Percentiles rank a stretch among this genome's conserved stretches.
Conservation (phyloP, 768 basidiomycete species). For the Macrolepiota dolichaula region DNA sequence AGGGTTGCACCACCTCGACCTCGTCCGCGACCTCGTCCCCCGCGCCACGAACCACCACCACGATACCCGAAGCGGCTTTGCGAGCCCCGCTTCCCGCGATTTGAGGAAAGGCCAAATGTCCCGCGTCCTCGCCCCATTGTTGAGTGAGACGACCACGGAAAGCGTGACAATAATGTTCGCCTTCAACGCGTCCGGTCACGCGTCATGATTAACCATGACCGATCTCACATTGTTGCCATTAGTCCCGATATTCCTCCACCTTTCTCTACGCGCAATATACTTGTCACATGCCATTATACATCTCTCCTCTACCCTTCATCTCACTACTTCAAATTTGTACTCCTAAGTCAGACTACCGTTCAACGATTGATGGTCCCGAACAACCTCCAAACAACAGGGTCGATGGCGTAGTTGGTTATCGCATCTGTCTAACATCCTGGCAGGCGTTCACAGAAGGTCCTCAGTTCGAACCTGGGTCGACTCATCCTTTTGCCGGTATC, state of each 20-base stretch:
- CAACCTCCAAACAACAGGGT: slow-evolving; percentile 21
- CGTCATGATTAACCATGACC: neutral
- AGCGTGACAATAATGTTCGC: neutral
- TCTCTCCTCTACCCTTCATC: too few species aligned
- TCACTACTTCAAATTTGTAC: too few species aligned
- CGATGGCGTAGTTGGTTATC: slow-evolving; percentile 83
- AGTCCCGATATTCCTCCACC: too few species aligned
- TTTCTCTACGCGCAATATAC: too few species aligned
- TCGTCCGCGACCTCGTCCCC: slow-evolving; percentile 55
- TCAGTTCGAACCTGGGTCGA: slow-evolving; percentile 14
- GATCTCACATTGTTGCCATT: neutral
- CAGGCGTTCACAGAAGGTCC: slow-evolving; percentile 13
- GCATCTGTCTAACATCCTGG: slow-evolving; percentile 68
- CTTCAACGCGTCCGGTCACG: slow-evolving; percentile 2
- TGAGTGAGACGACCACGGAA: neutral
- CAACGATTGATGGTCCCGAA: too few species aligned
- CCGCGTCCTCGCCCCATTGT: slow-evolving; percentile 53
- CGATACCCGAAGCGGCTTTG: slow-evolving; percentile 41
- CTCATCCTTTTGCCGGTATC: neutral
- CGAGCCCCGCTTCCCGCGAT: slow-evolving; percentile 39
- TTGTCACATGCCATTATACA: too few species aligned
- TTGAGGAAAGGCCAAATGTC: slow-evolving; percentile 54
- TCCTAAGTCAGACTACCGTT: too few species aligned
- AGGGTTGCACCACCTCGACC: slow-evolving; percentile 40
- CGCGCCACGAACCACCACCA: slow-evolving; percentile 46